These are phyloP conservation scores for Fusarium dimerum DNA, from an alignment of 2,329 filamentous ascomycete species.

Conservation along the genomic window DNA sequence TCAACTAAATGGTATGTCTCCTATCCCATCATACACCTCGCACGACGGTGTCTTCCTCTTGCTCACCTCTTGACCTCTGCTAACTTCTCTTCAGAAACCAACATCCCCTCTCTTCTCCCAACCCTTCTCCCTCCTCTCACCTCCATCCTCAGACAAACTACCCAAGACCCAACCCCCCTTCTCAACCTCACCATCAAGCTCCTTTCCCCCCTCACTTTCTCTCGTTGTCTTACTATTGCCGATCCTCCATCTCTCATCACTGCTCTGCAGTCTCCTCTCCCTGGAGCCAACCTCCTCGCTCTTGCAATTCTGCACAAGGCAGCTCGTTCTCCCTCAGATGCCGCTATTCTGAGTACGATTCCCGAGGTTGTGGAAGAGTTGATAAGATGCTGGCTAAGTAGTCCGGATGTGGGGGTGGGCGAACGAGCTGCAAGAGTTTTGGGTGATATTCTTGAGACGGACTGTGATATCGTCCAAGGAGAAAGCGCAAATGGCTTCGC, in stretches of 20 bases:
- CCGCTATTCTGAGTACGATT: constrained; percentile 51
- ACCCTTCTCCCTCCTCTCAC: constrained; percentile 56
- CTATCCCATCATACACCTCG: background rate
- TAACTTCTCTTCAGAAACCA: constrained; percentile 42
- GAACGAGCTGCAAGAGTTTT: constrained; percentile 53
- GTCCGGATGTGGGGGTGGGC: constrained; percentile 55
- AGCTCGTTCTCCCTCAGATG: constrained; percentile 47
- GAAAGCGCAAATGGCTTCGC: constrained; percentile 24
- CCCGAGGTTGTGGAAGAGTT: constrained; percentile 50
- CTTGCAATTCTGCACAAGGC: constrained; percentile 60
- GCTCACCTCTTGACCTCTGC: background rate
- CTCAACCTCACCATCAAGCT: constrained; percentile 58
- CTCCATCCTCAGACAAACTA: constrained; percentile 51
- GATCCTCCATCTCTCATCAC: constrained; percentile 51
- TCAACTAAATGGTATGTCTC: constrained; percentile 52
- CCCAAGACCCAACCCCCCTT: constrained; percentile 51
- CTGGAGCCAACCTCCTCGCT: constrained; percentile 59
- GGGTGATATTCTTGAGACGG: constrained; percentile 55
- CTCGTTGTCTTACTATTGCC: constrained; percentile 52
- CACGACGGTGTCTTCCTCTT: background rate
- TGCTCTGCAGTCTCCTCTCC: constrained; percentile 54
- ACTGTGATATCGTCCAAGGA: constrained; percentile 46
- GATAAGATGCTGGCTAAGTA: constrained; percentile 53
- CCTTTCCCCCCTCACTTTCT: constrained; percentile 54
- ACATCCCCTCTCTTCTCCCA: constrained; percentile 53